These are phyloP conservation scores for Apiotrichum akiyoshidainum DNA, from an alignment of 1,284 basidiomycete genomes.

Conservation along the genomic window DNA sequence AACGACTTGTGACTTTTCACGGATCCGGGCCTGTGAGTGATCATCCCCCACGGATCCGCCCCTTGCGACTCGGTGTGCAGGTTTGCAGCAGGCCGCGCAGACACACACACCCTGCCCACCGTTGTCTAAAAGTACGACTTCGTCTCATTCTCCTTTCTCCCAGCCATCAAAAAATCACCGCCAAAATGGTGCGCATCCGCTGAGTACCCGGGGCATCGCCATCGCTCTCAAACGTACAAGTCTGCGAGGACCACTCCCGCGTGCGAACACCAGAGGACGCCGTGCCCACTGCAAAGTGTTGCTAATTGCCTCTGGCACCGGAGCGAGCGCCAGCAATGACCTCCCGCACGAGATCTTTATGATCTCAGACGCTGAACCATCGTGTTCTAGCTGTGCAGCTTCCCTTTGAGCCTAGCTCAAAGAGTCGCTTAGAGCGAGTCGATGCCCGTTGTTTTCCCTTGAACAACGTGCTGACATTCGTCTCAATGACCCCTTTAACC, in stretches of 20 bases:
- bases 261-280: background rate
- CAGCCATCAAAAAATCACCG: conserved; percentile 21
- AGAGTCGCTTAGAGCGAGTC: conserved; percentile 32
- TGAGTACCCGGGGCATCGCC: conserved; percentile 17
- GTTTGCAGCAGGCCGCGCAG: too few species aligned
- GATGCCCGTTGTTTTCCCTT: conserved; percentile 28
- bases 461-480: conserved; percentile 37
- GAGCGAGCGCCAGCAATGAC: conserved; percentile 5
- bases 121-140: background rate
- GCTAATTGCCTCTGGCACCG: conserved; percentile 4
- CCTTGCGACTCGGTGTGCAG: too few species aligned
- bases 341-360: conserved; percentile 8
- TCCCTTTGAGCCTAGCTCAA: background rate
- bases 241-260: background rate
- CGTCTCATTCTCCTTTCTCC: background rate
- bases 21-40: too few species aligned
- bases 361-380: conserved; percentile 2
- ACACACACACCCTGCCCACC: background rate
- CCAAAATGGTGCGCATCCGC: conserved; percentile 25
- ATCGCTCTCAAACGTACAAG: conserved; percentile 8
- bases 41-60: too few species aligned
- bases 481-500: conserved; percentile 47
- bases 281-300: background rate
- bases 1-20: background rate
- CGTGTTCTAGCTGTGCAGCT: background rate